Conservation (phyloP, 2,329 filamentous ascomycete species). For the Cladophialophora bantiana region DNA sequence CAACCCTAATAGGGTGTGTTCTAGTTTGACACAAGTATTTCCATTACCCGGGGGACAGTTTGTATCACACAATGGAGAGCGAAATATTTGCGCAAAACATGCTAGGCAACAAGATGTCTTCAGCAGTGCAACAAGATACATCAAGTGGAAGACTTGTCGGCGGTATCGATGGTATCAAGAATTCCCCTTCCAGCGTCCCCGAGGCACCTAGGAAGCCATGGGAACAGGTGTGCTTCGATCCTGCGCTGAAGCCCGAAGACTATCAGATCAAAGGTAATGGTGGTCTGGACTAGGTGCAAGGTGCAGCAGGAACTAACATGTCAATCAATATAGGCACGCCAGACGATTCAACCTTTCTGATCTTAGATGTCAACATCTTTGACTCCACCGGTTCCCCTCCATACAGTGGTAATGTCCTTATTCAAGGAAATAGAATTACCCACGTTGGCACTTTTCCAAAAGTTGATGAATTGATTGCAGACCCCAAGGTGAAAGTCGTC, state of each 20-base stretch:
- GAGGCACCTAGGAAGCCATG: conserved; percentile 20
- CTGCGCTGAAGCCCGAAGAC: conserved; percentile 44
- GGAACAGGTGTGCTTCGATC: conserved; percentile 44
- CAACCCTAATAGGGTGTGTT: not conserved
- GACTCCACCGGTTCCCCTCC: conserved; percentile 50
- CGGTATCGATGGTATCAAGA: conserved; percentile 39
- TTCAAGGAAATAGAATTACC: conserved; percentile 47
- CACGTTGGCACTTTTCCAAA: conserved; percentile 46
- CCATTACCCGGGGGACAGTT: not conserved
- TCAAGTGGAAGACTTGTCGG: conserved; percentile 22
- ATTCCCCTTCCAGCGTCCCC: not conserved
- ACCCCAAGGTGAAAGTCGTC: conserved; percentile 48
- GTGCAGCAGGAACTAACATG: not conserved
- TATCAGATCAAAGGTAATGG: conserved; percentile 43
- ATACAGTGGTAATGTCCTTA: conserved; percentile 49
- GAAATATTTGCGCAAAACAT: conserved; percentile 20
- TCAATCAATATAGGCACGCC: conserved; percentile 41
- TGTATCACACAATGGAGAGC: conserved; percentile 17
- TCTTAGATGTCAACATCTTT: conserved; percentile 50
- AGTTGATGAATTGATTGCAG: conserved; percentile 40
- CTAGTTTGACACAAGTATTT: not conserved
- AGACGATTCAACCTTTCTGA: conserved; percentile 45
- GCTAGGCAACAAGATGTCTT: conserved; percentile 7
- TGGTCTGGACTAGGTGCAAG: not conserved
- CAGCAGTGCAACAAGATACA: not conserved